Conservation (phyloP, 768 basidiomycete species). For the Macrolepiota albuminosa region DNA sequence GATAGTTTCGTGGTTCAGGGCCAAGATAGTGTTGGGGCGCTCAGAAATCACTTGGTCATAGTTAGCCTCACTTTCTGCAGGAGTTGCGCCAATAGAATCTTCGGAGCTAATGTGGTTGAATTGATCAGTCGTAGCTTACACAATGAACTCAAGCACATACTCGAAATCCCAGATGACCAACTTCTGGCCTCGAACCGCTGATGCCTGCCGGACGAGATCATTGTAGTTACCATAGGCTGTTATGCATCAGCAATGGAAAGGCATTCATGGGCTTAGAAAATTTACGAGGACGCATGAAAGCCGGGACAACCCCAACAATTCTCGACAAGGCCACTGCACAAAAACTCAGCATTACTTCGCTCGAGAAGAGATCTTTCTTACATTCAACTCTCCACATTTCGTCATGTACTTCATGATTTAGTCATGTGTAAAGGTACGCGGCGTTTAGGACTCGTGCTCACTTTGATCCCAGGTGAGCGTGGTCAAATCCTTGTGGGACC, state of each 20-base stretch:
- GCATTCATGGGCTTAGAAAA: not conserved
- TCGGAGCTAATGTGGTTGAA: conserved; percentile 24
- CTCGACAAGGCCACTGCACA: conserved; percentile 34
- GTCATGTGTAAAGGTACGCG: not conserved
- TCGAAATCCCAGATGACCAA: conserved; percentile 33
- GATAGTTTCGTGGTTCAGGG: conserved; percentile 39
- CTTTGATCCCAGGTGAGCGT: conserved; percentile 36
- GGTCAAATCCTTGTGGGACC: conserved; percentile 35
- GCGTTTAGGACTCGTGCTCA: conserved; percentile 14
- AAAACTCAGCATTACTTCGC: not conserved
- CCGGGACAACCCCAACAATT: conserved; percentile 38
- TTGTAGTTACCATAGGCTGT: conserved; percentile 44
- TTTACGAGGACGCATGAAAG: conserved; percentile 44
- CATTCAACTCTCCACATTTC: conserved; percentile 43
- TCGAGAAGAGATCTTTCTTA: conserved; percentile 16
- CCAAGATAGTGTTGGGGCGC: conserved; percentile 31
- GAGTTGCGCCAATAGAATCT: conserved; percentile 33
- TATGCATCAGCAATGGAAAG: not conserved
- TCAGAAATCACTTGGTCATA: conserved; percentile 24
- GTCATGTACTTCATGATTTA: conserved; percentile 28
- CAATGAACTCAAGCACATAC: conserved; percentile 1
- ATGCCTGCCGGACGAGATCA: conserved; percentile 37
- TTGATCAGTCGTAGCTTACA: not conserved
- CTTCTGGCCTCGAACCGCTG: conserved; percentile 29
- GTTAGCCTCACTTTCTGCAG: conserved; percentile 23